phyloP scores from a whole-genome alignment of 2,329 filamentous ascomycete species.

The Pseudogymnoascus sp. region DNA sequence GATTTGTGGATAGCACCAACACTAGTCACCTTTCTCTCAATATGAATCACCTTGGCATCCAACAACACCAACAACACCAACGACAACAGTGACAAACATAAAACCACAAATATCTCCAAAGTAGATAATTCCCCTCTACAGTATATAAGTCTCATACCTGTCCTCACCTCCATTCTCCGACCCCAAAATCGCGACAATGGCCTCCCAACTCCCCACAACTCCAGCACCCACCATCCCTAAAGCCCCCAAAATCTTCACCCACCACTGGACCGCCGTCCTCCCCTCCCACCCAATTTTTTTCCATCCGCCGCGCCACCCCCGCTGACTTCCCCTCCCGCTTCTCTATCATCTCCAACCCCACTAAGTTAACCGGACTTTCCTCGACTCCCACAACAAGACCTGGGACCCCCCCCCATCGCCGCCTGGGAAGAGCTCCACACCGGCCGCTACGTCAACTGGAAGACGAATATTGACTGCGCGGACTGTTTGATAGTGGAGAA shows the following conservation, averaged over 20 bases:
- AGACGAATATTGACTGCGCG: too few species aligned
- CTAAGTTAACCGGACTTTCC: background rate
- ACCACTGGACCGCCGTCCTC: background rate
- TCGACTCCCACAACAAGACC: background rate
- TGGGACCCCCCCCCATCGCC: background rate
- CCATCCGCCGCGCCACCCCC: background rate
- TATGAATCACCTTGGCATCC: background rate
- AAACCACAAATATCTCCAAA: background rate
- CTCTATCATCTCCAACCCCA: background rate
- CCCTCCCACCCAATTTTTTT: background rate
- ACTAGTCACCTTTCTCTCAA: background rate
- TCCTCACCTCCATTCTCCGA: background rate
- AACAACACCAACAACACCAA: too few species aligned
- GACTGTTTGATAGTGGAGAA: too few species aligned
- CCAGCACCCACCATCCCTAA: background rate
- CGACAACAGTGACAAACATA: background rate
- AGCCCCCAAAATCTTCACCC: background rate
- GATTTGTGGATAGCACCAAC: too few species aligned
- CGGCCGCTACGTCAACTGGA: background rate
- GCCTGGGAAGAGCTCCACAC: background rate
- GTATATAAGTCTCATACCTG: background rate
- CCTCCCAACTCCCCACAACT: background rate
- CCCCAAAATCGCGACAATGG: background rate
- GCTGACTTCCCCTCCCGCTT: background rate
- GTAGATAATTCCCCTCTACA: background rate